Conservation (phyloP, 2,329 filamentous ascomycete genomes). For the Aspergillus sp. region DNA sequence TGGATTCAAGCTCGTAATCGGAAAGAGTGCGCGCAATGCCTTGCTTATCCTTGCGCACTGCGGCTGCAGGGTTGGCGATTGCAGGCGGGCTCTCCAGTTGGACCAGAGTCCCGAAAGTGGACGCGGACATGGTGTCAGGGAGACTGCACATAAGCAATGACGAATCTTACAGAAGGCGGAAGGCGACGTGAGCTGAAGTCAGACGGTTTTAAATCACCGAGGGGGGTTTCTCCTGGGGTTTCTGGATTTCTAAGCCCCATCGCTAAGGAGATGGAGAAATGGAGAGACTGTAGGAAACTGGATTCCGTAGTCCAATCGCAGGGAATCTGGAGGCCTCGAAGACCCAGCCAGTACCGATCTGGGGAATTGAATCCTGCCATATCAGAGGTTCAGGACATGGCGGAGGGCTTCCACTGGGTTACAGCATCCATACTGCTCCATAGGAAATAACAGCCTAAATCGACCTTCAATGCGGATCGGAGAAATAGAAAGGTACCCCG, state of each 20-base stretch:
- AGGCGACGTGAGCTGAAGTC: constrained; percentile 1
- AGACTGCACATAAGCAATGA: not conserved
- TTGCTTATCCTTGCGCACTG: constrained; percentile 26
- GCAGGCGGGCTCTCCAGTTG: constrained; percentile 38
- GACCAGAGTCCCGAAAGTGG: constrained; percentile 38
- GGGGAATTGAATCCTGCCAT: too few relatives aligned
- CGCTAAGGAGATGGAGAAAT: not conserved
- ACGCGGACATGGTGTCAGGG: constrained; percentile 32
- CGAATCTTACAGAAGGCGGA: constrained; percentile 1
- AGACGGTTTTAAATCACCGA: not conserved
- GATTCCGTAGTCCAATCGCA: not conserved
- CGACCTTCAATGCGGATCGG: not conserved
- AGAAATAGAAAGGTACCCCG: not conserved
- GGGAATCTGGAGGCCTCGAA: not conserved
- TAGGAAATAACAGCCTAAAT: not conserved
- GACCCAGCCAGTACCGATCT: too few relatives aligned
- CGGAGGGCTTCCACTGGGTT: too few relatives aligned
- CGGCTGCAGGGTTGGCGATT: constrained; percentile 38
- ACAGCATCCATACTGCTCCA: not conserved
- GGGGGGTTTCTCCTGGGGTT: not conserved
- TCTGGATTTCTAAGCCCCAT: not conserved
- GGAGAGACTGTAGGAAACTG: not conserved
- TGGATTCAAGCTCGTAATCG: constrained; percentile 20
- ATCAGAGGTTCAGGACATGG: too few relatives aligned
- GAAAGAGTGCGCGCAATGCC: constrained; percentile 17